A percentile compares a stretch with the other conserved stretches of the same genome.
phyloP scores from a whole-genome alignment of 345 rosid genomes.

The Excoecaria agallocha region DNA sequence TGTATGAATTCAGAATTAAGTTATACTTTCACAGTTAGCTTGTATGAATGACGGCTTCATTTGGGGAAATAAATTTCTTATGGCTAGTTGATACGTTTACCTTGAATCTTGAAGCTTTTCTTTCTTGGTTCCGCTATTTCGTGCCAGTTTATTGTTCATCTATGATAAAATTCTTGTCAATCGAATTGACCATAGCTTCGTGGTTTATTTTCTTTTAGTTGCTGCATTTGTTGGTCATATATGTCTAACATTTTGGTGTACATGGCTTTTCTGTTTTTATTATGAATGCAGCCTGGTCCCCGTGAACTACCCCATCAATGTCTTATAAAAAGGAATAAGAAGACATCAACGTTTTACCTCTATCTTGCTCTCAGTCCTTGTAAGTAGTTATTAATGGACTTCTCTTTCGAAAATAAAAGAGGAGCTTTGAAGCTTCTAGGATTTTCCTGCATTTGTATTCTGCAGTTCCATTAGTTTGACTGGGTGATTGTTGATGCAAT shows the following conservation, averaged over 20 bases:
- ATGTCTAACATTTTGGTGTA: conserved; percentile 6
- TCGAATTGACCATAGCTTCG: background rate
- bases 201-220: background rate
- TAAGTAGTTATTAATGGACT: conserved; percentile 38
- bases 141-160: background rate
- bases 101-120: background rate
- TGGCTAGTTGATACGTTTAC: background rate
- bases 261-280: conserved; percentile 7
- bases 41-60: background rate
- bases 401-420: background rate
- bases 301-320: conserved; percentile 63
- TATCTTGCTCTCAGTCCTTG: conserved; percentile 68
- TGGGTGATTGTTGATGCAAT: background rate
- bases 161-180: background rate
- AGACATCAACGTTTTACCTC: conserved; percentile 69
- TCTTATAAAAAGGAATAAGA: conserved; percentile 69
- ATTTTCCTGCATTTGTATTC: conserved; percentile 1
- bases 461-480: conserved; percentile 13
- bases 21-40: background rate
- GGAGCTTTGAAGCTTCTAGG: background rate
- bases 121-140: background rate
- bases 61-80: background rate
- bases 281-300: conserved; percentile 74
- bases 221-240: background rate
- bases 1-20: background rate